Evolutionary conservation across 768 basidiomycete species (phyloP).

Genomic region (Plicaturopsis crispa): DNA sequence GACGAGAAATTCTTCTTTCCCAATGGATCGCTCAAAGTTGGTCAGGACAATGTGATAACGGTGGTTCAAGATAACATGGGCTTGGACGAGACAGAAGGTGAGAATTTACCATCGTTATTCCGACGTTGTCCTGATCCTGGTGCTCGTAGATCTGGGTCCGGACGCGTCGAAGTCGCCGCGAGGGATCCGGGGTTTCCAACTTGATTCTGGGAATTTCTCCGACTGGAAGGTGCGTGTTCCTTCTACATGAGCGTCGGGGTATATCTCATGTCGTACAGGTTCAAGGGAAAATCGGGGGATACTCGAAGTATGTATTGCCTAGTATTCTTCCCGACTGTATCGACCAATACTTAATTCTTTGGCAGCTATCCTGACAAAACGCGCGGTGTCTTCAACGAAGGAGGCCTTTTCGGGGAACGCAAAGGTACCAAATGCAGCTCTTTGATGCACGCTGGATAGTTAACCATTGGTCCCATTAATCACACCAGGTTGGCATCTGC

Average conservation of each 20-base stretch:
- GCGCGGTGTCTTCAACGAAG: conserved; percentile 65
- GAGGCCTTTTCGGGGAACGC: conserved; percentile 65
- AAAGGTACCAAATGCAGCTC: no score
- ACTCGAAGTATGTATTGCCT: conserved; percentile 42
- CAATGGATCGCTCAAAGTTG: conserved; percentile 36
- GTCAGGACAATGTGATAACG: conserved; percentile 68
- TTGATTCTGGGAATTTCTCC: conserved; percentile 53
- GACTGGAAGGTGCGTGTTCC: conserved; percentile 67
- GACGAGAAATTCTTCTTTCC: conserved; percentile 65
- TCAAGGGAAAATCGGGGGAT: conserved; percentile 75
- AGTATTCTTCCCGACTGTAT: background rate
- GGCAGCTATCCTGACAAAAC: conserved; percentile 69
- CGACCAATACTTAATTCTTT: background rate
- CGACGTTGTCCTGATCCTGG: no score
- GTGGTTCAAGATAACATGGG: conserved; percentile 84
- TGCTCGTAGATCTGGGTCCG: no score
- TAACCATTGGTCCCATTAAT: no score
- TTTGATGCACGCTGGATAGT: no score
- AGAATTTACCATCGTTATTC: conserved; percentile 11
- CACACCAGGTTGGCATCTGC: conserved; percentile 80
- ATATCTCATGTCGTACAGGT: no score
- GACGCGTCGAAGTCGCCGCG: conserved; percentile 66
- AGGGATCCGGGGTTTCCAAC: conserved; percentile 68
- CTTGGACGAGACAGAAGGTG: conserved; percentile 48
- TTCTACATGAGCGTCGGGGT: no score